Conservation (phyloP, 306 rosid species). For the Gleditsia sinensis region DNA sequence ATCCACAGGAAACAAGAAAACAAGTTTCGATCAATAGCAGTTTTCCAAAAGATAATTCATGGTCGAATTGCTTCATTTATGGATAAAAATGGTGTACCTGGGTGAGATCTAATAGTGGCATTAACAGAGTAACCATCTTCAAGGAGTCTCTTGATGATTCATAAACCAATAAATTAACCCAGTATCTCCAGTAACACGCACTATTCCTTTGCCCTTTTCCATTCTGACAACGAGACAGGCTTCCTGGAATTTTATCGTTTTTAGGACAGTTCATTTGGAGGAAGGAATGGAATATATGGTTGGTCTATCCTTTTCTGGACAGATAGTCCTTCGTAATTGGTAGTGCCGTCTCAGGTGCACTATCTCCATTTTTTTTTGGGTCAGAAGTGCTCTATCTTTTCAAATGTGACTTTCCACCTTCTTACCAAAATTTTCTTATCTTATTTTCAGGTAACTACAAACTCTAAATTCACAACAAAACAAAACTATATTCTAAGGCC, state of each 20-base stretch:
- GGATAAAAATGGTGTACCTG: constrained; percentile 29
- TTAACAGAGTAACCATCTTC: constrained; percentile 52
- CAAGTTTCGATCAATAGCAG: no score
- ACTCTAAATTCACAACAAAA: no score
- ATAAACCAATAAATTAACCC: constrained; percentile 58
- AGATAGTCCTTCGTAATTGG: neutral
- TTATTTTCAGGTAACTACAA: no score
- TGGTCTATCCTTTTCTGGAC: neutral
- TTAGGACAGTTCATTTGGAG: neutral
- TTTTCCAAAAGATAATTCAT: no score
- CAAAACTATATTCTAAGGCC: no score
- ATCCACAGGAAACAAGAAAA: no score
- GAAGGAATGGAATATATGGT: neutral
- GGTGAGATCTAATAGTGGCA: constrained; percentile 48
- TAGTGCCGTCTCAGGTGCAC: neutral
- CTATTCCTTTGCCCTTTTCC: constrained; percentile 43
- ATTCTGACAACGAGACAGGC: neutral
- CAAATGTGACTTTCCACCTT: no score
- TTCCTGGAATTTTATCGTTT: neutral
- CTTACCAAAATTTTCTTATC: no score
- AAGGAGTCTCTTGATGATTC: constrained; percentile 56
- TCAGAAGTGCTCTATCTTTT: no score
- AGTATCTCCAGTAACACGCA: constrained; percentile 60
- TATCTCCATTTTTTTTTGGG: no score
- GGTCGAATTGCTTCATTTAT: no score